These are phyloP conservation scores for Thraustochytrium sp. DNA, from an alignment of 352 stramenopile genomes.

Conservation along the genomic window DNA sequence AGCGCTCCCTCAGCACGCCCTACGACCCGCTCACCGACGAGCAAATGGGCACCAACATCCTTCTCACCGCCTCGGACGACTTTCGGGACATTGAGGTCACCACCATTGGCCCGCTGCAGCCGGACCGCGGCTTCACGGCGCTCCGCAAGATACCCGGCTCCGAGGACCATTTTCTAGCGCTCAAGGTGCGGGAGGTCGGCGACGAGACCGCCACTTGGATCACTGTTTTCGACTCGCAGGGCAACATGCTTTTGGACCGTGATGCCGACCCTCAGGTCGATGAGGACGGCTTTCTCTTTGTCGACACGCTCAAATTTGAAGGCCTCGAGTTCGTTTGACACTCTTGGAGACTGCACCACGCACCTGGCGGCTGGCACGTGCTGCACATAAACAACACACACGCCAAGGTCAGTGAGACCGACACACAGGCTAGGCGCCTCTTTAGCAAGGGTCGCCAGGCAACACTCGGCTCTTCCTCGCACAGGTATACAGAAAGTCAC, in stretches of 20 bases:
- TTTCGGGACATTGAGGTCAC: constrained; percentile 45
- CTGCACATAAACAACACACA: too few relatives aligned
- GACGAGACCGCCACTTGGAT: constrained; percentile 36
- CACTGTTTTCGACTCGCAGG: constrained; percentile 12
- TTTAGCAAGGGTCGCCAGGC: too few relatives aligned
- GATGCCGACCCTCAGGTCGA: background rate
- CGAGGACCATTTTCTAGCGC: constrained; percentile 44
- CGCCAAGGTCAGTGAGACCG: too few relatives aligned
- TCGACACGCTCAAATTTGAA: constrained; percentile 42
- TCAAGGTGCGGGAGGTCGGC: constrained; percentile 46
- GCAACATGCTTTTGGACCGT: constrained; percentile 5
- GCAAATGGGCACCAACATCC: constrained; percentile 43
- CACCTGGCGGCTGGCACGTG: too few relatives aligned
- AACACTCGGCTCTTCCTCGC: too few relatives aligned
- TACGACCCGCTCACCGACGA: constrained; percentile 46
- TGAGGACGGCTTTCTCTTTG: background rate
- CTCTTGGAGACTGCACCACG: too few relatives aligned
- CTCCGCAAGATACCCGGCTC: constrained; percentile 46
- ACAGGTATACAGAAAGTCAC: too few relatives aligned
- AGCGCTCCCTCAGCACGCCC: constrained; percentile 7
- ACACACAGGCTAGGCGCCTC: too few relatives aligned
- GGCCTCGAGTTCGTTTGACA: constrained; percentile 44
- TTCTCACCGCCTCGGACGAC: constrained; percentile 47
- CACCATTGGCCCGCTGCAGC: constrained; percentile 35
- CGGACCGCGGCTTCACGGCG: constrained; percentile 46